Evolutionary conservation across 140 eudicot genomes (phyloP), one percentile per base, ranked within the genome.

Genomic region (Oenanthe javanica): DNA sequence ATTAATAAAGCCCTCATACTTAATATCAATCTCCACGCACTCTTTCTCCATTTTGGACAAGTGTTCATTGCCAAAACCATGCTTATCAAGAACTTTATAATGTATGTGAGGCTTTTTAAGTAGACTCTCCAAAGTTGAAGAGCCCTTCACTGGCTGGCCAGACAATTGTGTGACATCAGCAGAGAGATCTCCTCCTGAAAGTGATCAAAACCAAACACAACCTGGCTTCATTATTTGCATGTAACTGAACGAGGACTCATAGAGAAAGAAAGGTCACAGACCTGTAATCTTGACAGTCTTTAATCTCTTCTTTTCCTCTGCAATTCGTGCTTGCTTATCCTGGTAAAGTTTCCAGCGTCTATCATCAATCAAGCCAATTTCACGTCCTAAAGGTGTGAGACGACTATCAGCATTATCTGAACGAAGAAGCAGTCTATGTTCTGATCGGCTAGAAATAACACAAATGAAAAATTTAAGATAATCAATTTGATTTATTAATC

Each of bases 41-140:
- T 88, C 90, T 86, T 96, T 96, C 85, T 96, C 99, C 80, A 88
- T 83, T 84, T 84, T 87, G 64, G 97, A 88, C 71, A 96, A 83
- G 36, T 76, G 76, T 51, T 70, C 85, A 78, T 83, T 93, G 72
- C 99, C 99, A 80, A 86, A 86, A 79, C 99, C 99, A 87, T 96
- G 92, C 85, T 91, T 96, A 80, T 96, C 99, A 49, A 96, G 80
- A 70, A 93, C 79, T 88, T 88, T 91, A 84, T 96, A 96, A 54
- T 89, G 91, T 43, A 96, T 79, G 74, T 96, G 98, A 79, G 99
- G 99, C 79, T 93, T 96, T 87, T 93, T 96, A 43, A 96, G 96
- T 55, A 96, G 87, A 80, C 91, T 86, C 87, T 93, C 99, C 49
- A 96, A 82, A 10, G 99, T 89, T 31, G 96, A 87, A 47, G 89